Evolutionary conservation across 148 eudicot genomes (phyloP), one percentile per base, ranked within the genome.

Genomic region (Beta vulgaris): DNA sequence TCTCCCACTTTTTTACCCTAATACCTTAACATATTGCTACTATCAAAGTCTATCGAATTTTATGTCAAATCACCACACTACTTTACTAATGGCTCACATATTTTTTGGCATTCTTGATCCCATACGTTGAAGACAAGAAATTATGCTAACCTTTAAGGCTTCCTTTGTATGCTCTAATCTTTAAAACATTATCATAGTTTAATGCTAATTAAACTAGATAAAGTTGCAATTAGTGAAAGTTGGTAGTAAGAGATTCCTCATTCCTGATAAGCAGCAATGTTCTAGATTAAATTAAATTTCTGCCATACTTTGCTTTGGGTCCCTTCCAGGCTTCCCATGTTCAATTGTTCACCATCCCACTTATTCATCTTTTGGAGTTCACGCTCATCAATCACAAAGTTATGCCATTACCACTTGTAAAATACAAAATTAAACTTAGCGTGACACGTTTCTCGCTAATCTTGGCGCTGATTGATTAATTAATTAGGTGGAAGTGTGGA

Each of bases 151-250:
- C 61, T 55, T 76, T 14, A 57, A 37, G 46, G 19, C 29, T 68
- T 35, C 55, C 4, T 18, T 37, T 63, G 43, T 14, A 58, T 51
- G 61, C n/a, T 10, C 72, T 57, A 7, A 74, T 62, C 48, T 61
- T 23, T 36, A 49, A n/a, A 69, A 48, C 70, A 79, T 21, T 36
- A 75, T 54, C 58, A 63, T 51, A 21, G 23, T 42, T 75, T 64
- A 71, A 75, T 75, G 71, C 39, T 64, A 16, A 70, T 71, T 54
- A 75, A 70, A 34, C 26, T 53, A 80, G 58, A 32, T 39, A 75
- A 75, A 75, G 66, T 69, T 19, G 75, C 64, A 36, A 80, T 67
- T 72, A 72, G 80, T 80, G 79, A 73, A 80, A 57, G 76, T 76
- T 76, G 79, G 79, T 75, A 37, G n/a, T 57, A 63, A 70, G 54